Conservation (phyloP, 208 protist genomes). For the Trichomonas gallinae region DNA sequence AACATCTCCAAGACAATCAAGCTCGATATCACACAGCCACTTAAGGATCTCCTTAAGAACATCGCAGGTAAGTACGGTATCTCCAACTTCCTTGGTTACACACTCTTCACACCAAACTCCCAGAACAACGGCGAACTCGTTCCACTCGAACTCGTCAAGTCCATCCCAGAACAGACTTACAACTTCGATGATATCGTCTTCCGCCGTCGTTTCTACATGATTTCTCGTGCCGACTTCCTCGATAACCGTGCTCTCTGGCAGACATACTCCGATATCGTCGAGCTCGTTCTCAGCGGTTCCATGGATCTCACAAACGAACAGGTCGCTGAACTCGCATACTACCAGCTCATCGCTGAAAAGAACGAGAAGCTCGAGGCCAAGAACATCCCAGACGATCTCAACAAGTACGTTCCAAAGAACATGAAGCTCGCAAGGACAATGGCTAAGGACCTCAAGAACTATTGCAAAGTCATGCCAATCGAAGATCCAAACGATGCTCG, state of each 20-base stretch:
- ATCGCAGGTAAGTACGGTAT: background rate
- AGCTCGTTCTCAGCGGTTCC: background rate
- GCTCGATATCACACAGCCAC: background rate
- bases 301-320: background rate
- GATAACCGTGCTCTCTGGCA: background rate
- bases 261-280: background rate
- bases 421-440: background rate
- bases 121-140: too few relatives aligned
- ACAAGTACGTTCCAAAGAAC: background rate
- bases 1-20: background rate
- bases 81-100: background rate
- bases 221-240: background rate
- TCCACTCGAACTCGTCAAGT: background rate
- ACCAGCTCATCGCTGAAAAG: background rate
- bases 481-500: background rate
- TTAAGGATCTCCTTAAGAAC: background rate
- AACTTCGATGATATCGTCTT: background rate
- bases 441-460: background rate
- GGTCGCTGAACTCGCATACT: background rate
- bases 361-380: background rate
- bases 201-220: background rate
- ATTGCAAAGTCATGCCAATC: background rate
- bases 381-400: background rate
- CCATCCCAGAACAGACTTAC: background rate
- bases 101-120: background rate